These are phyloP conservation scores for Phytophthora melonis DNA, from an alignment of 352 stramenopile species.

Conservation along the genomic window DNA sequence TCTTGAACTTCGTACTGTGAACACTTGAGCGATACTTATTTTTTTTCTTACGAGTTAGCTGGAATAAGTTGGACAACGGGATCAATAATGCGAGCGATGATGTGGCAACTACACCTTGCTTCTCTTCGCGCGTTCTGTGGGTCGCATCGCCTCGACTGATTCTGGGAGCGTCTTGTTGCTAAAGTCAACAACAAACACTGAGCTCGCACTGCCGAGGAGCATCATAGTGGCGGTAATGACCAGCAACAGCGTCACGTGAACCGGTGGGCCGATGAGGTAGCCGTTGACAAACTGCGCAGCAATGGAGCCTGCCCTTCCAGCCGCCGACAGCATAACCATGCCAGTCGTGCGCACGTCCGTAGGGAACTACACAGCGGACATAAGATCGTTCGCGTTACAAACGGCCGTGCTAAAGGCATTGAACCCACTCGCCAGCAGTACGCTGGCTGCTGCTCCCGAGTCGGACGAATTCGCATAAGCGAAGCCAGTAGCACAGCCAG, in stretches of 20 bases:
- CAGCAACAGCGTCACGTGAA: slow-evolving; percentile 82
- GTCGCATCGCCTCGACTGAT: slow-evolving; percentile 69
- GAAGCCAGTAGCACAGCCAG: slow-evolving; percentile 73
- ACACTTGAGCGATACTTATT: neutral
- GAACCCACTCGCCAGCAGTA: slow-evolving; percentile 88
- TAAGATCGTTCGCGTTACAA: slow-evolving; percentile 93
- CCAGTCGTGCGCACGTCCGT: slow-evolving; percentile 90
- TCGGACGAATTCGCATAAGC: slow-evolving; percentile 64
- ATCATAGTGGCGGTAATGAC: slow-evolving; percentile 80
- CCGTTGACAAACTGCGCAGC: slow-evolving; percentile 93
- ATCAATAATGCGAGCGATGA: too few species aligned
- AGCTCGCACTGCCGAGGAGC: too few species aligned
- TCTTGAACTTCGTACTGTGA: slow-evolving; percentile 61
- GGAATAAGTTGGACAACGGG: neutral
- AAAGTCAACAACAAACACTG: slow-evolving; percentile 65
- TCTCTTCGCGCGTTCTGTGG: too few species aligned
- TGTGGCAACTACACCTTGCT: neutral
- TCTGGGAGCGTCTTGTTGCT: slow-evolving; percentile 61
- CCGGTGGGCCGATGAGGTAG: slow-evolving; percentile 76
- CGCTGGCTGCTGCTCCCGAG: slow-evolving; percentile 61
- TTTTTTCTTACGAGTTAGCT: neutral
- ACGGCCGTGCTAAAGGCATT: slow-evolving; percentile 92
- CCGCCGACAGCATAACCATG: slow-evolving; percentile 89
- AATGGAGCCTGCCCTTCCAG: slow-evolving; percentile 87
- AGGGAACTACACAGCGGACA: slow-evolving; percentile 93